Conservation (phyloP, 495 filamentous ascomycete genomes). For the Copromyces sp. region DNA sequence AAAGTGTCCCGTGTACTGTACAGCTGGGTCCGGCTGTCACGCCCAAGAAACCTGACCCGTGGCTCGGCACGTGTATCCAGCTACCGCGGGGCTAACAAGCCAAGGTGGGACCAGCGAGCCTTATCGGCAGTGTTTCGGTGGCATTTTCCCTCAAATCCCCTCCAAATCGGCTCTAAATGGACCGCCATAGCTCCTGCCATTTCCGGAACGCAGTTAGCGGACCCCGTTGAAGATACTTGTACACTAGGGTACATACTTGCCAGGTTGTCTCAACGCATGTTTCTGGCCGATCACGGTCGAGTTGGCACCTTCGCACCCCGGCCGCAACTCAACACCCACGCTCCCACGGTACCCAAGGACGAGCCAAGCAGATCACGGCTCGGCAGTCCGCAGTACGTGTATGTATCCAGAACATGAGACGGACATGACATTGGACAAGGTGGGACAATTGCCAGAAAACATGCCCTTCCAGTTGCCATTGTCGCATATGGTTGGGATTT, state of each 20-base stretch:
- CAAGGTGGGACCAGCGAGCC: background rate
- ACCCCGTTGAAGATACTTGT: background rate
- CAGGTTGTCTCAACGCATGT: background rate
- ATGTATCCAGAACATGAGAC: background rate
- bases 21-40: background rate
- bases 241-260: background rate
- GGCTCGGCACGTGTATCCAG: background rate
- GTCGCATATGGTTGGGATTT: background rate
- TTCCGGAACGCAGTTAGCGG: background rate
- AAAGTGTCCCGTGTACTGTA: background rate
- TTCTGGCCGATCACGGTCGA: too few relatives aligned
- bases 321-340: background rate
- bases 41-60: background rate
- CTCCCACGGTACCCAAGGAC: background rate
- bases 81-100: background rate
- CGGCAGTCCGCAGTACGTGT: background rate
- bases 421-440: background rate
- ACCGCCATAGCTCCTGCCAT: background rate
- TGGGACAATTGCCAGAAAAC: background rate
- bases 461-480: background rate
- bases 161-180: background rate
- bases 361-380: background rate
- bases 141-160: background rate
- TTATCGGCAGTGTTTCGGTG: background rate
- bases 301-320: too few relatives aligned